Percentiles rank a stretch among this genome's conserved stretches.
These are phyloP conservation scores for Mycena haematopus DNA, from an alignment of 768 basidiomycete genomes.

Conservation along the genomic window DNA sequence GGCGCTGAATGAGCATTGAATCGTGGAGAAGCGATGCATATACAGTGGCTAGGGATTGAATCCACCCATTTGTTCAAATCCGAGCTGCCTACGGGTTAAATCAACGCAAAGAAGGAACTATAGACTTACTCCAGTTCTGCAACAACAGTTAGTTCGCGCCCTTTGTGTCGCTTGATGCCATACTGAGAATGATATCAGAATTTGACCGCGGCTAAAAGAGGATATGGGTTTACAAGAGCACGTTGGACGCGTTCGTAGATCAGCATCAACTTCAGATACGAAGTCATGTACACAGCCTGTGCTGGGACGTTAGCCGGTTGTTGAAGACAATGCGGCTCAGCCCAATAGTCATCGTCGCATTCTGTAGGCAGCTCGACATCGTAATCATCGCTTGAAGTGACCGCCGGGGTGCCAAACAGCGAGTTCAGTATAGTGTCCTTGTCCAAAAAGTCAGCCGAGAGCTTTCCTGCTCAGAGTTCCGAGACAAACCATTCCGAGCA, in stretches of 20 bases:
- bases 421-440: slow-evolving; percentile 20
- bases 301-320: slow-evolving; percentile 11
- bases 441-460: neutral
- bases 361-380: slow-evolving; percentile 14
- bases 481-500: slow-evolving; percentile 5
- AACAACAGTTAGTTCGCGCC: slow-evolving; percentile 2
- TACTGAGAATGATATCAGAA: slow-evolving; percentile 1
- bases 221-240: slow-evolving; percentile 4
- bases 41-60: slow-evolving; percentile 52
- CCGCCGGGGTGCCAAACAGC: slow-evolving; percentile 5
- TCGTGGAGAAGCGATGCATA: slow-evolving; percentile 5
- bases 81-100: slow-evolving; percentile 34
- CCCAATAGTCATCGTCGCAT: slow-evolving; percentile 22
- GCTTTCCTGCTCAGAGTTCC: neutral
- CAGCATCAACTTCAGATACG: slow-evolving; percentile 15
- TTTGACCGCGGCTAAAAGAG: neutral
- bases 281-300: neutral
- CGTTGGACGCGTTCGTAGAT: slow-evolving; percentile 12
- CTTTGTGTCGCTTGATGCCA: slow-evolving; percentile 7
- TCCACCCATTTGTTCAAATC: slow-evolving; percentile 69
- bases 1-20: neutral
- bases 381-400: slow-evolving; percentile 13
- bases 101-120: slow-evolving; percentile 23
- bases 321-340: slow-evolving; percentile 3
- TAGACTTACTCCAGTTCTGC: slow-evolving; percentile 22